Percentiles rank a stretch among this genome's conserved stretches.
phyloP scores from a whole-genome alignment of 2,329 filamentous ascomycete genomes.

The Mycosphaerelloides madeirae region DNA sequence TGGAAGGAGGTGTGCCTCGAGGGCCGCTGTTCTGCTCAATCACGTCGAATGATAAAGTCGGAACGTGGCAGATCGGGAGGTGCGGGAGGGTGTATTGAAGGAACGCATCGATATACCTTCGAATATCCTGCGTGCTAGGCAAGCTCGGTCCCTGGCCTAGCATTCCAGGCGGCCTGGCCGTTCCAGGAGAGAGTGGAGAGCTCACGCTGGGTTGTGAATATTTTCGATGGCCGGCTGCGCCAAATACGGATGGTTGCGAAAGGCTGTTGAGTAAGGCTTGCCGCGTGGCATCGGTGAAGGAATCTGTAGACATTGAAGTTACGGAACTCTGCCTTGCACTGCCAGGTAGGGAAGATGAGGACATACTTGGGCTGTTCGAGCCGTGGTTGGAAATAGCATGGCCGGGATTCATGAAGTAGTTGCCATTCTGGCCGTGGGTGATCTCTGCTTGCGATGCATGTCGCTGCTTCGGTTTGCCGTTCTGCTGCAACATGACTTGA shows the following conservation, averaged over 20 bases:
- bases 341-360: slow-evolving; percentile 66
- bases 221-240: slow-evolving; percentile 49
- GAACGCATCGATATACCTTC: slow-evolving; percentile 85
- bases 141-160: slow-evolving; percentile 49
- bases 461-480: slow-evolving; percentile 16
- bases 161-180: slow-evolving; percentile 26
- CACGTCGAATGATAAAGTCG: slow-evolving; percentile 85
- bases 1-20: slow-evolving; percentile 46
- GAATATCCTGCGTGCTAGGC: slow-evolving; percentile 78
- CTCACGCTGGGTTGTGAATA: slow-evolving; percentile 56
- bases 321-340: slow-evolving; percentile 59
- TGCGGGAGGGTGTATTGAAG: slow-evolving; percentile 91
- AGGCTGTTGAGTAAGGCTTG: slow-evolving; percentile 59
- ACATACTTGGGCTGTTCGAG: slow-evolving; percentile 59
- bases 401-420: slow-evolving; percentile 52
- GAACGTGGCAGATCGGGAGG: slow-evolving; percentile 87
- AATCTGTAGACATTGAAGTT: slow-evolving; percentile 58
- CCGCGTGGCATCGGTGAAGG: slow-evolving; percentile 62
- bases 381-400: slow-evolving; percentile 56
- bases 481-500: slow-evolving; percentile 57
- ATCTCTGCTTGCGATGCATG: slow-evolving; percentile 17
- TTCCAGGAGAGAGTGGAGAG: slow-evolving; percentile 44
- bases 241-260: slow-evolving; percentile 53
- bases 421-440: slow-evolving; percentile 44
- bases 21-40: slow-evolving; percentile 57